Conservation (phyloP, 257 asterid genomes). For the Solanum bulbocastanum region DNA sequence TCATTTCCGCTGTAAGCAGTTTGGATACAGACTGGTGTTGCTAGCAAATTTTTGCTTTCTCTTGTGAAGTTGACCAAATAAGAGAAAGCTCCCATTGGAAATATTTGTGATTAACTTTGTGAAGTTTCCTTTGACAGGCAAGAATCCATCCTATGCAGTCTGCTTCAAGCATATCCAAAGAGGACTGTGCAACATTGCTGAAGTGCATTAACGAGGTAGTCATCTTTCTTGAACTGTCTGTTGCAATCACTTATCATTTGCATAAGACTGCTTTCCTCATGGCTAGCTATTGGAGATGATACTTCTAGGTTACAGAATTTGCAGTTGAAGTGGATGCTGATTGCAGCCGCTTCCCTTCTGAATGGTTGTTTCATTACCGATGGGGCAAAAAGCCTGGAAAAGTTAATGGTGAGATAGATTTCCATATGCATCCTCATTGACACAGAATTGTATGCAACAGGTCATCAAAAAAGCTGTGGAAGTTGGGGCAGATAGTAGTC, state of each 20-base stretch:
- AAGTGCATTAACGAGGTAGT: constrained; percentile 80
- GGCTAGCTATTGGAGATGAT: constrained; percentile 37
- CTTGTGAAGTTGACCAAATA: not conserved
- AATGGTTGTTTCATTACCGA: constrained; percentile 94
- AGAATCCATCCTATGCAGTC: constrained; percentile 79
- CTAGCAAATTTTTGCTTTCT: not conserved
- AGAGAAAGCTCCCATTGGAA: not conserved
- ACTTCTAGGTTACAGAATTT: constrained; percentile 61
- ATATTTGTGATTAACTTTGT: not conserved
- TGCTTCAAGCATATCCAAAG: constrained; percentile 73
- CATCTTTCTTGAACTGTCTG: constrained; percentile 1
- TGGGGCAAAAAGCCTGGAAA: constrained; percentile 97
- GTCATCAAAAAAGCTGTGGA: constrained; percentile 69
- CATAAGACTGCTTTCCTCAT: constrained; percentile 9
- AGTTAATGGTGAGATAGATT: constrained; percentile 69
- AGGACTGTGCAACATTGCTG: constrained; percentile 53
- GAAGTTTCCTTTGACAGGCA: constrained; percentile 45
- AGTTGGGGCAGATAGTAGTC: constrained; percentile 89
- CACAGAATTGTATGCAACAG: constrained; percentile 52
- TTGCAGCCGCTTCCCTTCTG: constrained; percentile 71
- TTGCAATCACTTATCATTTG: not conserved
- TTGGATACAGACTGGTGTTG: not conserved
- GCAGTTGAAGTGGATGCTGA: constrained; percentile 90
- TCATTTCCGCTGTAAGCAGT: not conserved
- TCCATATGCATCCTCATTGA: constrained; percentile 14